Evolutionary conservation across 495 filamentous ascomycete species (phyloP).

Genomic region (Podospora sp.): DNA sequence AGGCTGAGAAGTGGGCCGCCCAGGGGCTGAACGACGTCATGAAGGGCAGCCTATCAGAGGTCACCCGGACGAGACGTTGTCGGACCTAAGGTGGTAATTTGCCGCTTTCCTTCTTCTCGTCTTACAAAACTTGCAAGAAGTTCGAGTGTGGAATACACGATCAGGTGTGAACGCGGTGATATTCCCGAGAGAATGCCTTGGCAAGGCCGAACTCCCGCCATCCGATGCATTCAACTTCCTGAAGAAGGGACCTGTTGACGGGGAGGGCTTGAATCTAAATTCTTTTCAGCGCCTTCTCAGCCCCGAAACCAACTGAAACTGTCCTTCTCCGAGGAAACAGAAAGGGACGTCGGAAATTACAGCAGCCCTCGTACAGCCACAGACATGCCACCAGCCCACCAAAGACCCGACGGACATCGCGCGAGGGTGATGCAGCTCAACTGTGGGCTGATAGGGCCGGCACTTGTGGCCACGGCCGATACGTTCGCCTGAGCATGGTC

Average conservation of each 20-base stretch:
- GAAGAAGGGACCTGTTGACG: not conserved
- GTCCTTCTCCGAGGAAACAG: not conserved
- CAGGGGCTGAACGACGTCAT: not conserved
- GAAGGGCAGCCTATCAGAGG: not conserved
- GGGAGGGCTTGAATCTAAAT: not conserved
- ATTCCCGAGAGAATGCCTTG: no score
- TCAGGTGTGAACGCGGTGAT: no score
- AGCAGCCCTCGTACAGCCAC: no score
- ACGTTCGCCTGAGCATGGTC: not conserved
- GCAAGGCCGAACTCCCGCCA: no score
- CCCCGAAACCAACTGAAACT: not conserved
- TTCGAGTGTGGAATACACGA: not conserved
- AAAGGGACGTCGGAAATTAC: not conserved
- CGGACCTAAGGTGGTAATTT: not conserved
- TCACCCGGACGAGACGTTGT: not conserved
- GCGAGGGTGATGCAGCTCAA: not conserved
- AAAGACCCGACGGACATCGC: not conserved
- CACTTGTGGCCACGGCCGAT: not conserved
- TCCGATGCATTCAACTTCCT: no score
- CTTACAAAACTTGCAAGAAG: not conserved
- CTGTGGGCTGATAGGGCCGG: not conserved
- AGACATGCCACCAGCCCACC: not conserved
- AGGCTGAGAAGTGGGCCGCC: not conserved
- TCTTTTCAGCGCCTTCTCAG: not conserved
- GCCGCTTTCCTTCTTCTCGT: not conserved